phyloP scores from a whole-genome alignment of 2,329 filamentous ascomycete genomes.

The Aureobasidium zeae region DNA sequence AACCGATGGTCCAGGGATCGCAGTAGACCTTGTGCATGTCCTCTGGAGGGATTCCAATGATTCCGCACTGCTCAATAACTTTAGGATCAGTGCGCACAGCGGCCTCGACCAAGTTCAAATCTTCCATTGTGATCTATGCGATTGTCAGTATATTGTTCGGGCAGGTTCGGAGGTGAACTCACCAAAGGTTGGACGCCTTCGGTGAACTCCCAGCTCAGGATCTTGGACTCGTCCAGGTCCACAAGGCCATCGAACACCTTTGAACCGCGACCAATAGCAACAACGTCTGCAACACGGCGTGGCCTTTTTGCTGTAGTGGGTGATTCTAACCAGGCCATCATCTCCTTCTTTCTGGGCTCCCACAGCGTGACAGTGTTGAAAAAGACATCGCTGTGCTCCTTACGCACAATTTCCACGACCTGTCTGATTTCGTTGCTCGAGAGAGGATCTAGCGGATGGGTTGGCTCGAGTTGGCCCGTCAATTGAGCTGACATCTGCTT shows the following conservation, averaged over 20 bases:
- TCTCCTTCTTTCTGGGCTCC: constrained; percentile 77
- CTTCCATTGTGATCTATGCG: constrained; percentile 69
- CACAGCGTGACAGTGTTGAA: constrained; percentile 82
- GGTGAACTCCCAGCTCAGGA: constrained; percentile 65
- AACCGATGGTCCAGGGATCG: constrained; percentile 93
- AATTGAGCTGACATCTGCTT: constrained; percentile 56
- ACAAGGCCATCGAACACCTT: constrained; percentile 78
- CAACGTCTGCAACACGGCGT: constrained; percentile 66
- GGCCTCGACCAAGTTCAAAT: constrained; percentile 70
- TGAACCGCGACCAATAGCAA: constrained; percentile 69
- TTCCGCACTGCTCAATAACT: constrained; percentile 81
- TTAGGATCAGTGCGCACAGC: constrained; percentile 67
- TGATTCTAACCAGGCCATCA: constrained; percentile 67
- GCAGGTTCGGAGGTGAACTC: neutral
- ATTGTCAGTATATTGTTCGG: neutral
- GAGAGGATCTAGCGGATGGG: constrained; percentile 73
- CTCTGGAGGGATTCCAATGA: constrained; percentile 68
- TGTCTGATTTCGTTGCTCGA: constrained; percentile 61
- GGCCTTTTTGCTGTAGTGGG: constrained; percentile 55
- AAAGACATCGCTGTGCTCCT: constrained; percentile 60
- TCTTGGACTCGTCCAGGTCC: constrained; percentile 56
- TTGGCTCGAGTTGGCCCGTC: constrained; percentile 43
- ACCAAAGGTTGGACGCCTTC: constrained; percentile 68
- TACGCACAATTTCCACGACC: constrained; percentile 58
- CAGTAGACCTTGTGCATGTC: constrained; percentile 97